A percentile compares a stretch with the other conserved stretches of the same genome.
Conservation (phyloP, 352 stramenopile genomes). For the Phytophthora sp. region DNA sequence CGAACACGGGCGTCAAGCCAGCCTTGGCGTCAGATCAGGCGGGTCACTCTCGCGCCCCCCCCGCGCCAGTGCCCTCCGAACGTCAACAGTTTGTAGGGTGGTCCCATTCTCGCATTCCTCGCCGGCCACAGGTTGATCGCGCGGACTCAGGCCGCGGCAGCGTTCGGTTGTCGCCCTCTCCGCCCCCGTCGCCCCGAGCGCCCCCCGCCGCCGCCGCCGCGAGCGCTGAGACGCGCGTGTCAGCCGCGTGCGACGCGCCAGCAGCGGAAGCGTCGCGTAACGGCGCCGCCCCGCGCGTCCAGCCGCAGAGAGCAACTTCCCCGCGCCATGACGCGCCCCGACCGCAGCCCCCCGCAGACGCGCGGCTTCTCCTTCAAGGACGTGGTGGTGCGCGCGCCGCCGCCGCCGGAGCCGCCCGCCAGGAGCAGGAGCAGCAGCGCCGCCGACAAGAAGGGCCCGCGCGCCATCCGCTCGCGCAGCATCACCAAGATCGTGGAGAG, state of each 20-base stretch:
- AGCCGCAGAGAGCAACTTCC: too few relatives aligned
- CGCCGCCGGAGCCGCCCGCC: background rate
- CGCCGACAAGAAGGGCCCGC: slow-evolving; percentile 9
- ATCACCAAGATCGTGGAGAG: slow-evolving; percentile 47
- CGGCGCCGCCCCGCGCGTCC: too few relatives aligned
- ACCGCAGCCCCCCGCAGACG: slow-evolving; percentile 11
- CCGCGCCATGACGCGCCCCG: slow-evolving; percentile 3
- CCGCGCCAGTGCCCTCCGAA: too few relatives aligned
- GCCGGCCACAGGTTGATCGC: slow-evolving; percentile 24
- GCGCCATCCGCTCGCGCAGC: slow-evolving; percentile 39
- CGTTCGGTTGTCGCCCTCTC: slow-evolving; percentile 44
- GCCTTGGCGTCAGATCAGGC: too few relatives aligned
- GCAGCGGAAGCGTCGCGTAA: too few relatives aligned
- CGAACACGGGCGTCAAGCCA: too few relatives aligned
- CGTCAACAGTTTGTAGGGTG: background rate
- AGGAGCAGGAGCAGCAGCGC: background rate
- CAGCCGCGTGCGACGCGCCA: slow-evolving; percentile 12
- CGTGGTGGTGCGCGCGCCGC: slow-evolving; percentile 30
- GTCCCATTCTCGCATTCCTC: slow-evolving; percentile 16
- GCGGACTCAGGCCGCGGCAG: slow-evolving; percentile 37
- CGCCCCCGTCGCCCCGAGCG: background rate
- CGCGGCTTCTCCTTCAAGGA: slow-evolving; percentile 42
- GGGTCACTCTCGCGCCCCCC: too few relatives aligned
- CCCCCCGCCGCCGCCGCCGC: background rate
- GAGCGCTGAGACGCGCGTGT: slow-evolving; percentile 7